Evolutionary conservation across 805 yeast genomes (phyloP), one percentile per base, ranked within the genome.

Genomic region (Ogataea henricii): DNA sequence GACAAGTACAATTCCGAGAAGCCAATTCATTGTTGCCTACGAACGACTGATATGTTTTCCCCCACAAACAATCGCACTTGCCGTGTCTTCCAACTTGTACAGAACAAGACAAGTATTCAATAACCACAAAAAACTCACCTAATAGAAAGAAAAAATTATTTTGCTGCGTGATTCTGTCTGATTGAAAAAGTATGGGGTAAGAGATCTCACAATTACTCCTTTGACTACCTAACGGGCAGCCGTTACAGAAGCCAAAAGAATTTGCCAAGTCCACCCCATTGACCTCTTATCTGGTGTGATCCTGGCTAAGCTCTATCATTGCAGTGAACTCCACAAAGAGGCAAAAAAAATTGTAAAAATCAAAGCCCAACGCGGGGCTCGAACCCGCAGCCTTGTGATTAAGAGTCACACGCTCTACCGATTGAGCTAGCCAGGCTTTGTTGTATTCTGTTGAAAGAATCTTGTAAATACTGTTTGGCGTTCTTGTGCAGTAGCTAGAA

Each of bases 1-100:
- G 0, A 76, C 70, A 16, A 71, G 55, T 0, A 83, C 33, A 36
- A 73, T 66, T n/a, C 55, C 46, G 30, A 65, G 49, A 3, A 71
- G 36, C 57, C 66, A 55, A 21, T 39, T 43, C 60, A 56, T 56
- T 9, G 9, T 36, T 21, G 33, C 16, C 18, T 21, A 13, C 12
- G 8, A 23, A 27, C 29, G 6, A n/a, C 17, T 20, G 35, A 22
- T 10, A 9, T 18, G 16, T 39, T 21, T 3, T 16, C 9, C 4
- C 17, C 3, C 29, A 9, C 27, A 18, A 26, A 17, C 10, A 27
- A 10, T 27, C 14, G 17, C 30, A 18, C 4, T 26, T 17, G 17
- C 16, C 6, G n/a, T 26, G 6, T 14, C 16, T 16, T 26, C 10
- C 42, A 39, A 4, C 14, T 34, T 18, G 23, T 18, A 5, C 14